A percentile compares a stretch with the other conserved stretches of the same genome.
These are phyloP conservation scores for Colletotrichum karsti DNA, from an alignment of 2,329 filamentous ascomycete species.

Conservation along the genomic window DNA sequence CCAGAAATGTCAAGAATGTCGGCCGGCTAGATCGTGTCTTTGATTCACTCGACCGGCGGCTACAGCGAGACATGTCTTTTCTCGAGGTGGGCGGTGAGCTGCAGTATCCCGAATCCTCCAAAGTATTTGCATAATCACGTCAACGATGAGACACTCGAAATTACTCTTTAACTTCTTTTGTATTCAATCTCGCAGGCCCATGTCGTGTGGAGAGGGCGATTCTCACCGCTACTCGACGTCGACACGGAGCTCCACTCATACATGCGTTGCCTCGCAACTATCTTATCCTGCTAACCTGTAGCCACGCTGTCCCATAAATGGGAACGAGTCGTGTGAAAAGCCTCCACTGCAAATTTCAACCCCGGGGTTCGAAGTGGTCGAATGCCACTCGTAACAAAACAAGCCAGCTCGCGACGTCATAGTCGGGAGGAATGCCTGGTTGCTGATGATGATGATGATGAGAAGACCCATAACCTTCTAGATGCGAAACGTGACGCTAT, in stretches of 20 bases:
- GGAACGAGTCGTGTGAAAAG: constrained; percentile 14
- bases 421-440: background rate
- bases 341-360: constrained; percentile 21
- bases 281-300: constrained; percentile 27
- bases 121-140: background rate
- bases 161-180: constrained; percentile 23
- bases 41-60: background rate
- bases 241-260: constrained; percentile 17
- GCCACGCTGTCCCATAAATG: constrained; percentile 23
- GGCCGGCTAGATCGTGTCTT: background rate
- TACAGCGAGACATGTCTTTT: background rate
- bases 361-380: background rate
- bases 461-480: constrained; percentile 24
- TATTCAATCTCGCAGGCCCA: constrained; percentile 24
- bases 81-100: background rate
- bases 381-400: background rate
- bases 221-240: constrained; percentile 24
- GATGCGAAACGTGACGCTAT: constrained; percentile 24
- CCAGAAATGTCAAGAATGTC: background rate
- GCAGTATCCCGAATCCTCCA: background rate
- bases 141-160: background rate
- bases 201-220: constrained; percentile 10
- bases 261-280: constrained; percentile 26
- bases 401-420: background rate
- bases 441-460: constrained; percentile 16